Base-by-base conservation (phyloP, 1,284 basidiomycete species). In the Gastroboletus turbinatus region DNA sequence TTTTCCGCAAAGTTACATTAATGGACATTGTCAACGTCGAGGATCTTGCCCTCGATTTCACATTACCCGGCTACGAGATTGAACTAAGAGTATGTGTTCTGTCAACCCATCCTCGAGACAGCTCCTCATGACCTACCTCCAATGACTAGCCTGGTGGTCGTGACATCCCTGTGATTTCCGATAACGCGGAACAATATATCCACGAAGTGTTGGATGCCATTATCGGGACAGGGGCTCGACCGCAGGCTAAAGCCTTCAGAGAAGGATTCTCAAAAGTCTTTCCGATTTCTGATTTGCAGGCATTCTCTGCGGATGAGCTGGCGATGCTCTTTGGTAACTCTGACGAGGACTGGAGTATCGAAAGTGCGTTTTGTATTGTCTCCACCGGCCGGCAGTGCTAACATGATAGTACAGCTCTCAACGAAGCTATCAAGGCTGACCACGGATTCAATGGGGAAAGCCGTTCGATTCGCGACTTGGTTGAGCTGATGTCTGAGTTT, bases 371-470 rank as follows among this genome's bases (percentile, higher is more conserved):
- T 42, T 25, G 14, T 51, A 25, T 38, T 14, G 14, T 43, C 14
- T 52, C 33, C 35, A 25, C 32, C 4, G 21, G 29, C 6, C 4
- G 16, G 11, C 21, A 42, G 6, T 33, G 53, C 40, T 64, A 39
- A 64, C 57, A 23, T 23, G 29, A 50, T 46, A 53, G 53, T 21
- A 10, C 29, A 73, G 96, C 94, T n/a, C 80, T 99, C 44, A 85
- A 84, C 52, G 92, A 95, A 68, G 85, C 90, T 6, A 76, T 98
- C 74, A 98, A 98, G 74, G 96, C 97, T 11, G 97, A 99, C 68
- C 97, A 99, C 71, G 97, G 97, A 11, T 98, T 96, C 79, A 96
- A 96, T 62, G 86, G 91, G 21, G 96, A 98, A 71, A 96, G 93
- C 69, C 84, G 87, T 30, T 86, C 94, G 1, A 95, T 99, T 63